Evolutionary conservation across 108 stramenopile genomes (phyloP).

Genomic region (Nitzschia palea): DNA sequence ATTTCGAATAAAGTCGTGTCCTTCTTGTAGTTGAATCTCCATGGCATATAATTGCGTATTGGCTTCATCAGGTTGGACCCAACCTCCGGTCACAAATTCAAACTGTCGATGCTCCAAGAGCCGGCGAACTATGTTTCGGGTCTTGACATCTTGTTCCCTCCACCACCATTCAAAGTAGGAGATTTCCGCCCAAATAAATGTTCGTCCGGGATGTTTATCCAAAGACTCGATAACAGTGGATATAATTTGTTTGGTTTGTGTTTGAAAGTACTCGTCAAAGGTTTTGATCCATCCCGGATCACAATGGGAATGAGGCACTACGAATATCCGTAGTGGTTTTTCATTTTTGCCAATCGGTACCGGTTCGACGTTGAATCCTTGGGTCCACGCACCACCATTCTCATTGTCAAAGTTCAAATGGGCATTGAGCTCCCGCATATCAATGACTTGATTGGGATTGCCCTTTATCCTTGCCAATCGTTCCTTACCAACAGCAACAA

Average conservation of each 20-base stretch:
- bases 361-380: conserved; percentile 61
- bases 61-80: conserved; percentile 72
- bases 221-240: conserved; percentile 43
- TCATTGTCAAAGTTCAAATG: conserved; percentile 50
- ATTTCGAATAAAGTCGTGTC: conserved; percentile 55
- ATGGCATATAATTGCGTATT: conserved; percentile 66
- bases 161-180: conserved; percentile 75
- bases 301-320: conserved; percentile 66
- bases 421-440: conserved; percentile 50
- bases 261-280: conserved; percentile 68
- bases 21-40: conserved; percentile 71
- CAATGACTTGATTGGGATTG: conserved; percentile 36
- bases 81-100: conserved; percentile 67
- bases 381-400: conserved; percentile 61
- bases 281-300: conserved; percentile 78
- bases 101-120: conserved; percentile 47
- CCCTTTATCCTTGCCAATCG: too few species aligned
- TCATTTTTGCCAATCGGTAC: not conserved
- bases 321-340: conserved; percentile 47
- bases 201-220: conserved; percentile 34
- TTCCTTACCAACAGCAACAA: not conserved
- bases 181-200: conserved; percentile 75
- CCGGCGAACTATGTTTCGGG: conserved; percentile 1
- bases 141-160: conserved; percentile 39
- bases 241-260: conserved; percentile 60